These are phyloP conservation scores for Clathrospora elynae DNA, from an alignment of 2,329 filamentous ascomycete species.

Conservation along the genomic window DNA sequence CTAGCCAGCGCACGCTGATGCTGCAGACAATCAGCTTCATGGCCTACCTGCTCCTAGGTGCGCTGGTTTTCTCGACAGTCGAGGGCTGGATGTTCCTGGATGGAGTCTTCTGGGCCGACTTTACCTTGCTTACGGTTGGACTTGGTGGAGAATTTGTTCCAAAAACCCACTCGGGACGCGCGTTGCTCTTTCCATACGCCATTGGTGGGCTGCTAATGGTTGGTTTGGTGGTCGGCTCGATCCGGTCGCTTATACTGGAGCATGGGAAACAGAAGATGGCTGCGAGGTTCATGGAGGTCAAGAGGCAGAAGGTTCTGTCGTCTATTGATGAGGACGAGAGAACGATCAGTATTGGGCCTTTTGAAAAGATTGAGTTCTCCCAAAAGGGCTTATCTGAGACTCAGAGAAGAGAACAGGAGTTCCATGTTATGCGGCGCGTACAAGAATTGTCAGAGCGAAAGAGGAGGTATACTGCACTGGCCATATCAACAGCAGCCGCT, in stretches of 20 bases:
- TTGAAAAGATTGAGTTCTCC: slow-evolving; percentile 50
- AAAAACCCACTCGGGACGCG: slow-evolving; percentile 55
- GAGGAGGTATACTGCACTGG: slow-evolving; percentile 50
- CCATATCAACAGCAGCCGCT: slow-evolving; percentile 47
- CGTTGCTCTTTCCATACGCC: slow-evolving; percentile 60
- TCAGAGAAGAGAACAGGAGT: slow-evolving; percentile 56
- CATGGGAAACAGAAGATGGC: slow-evolving; percentile 58
- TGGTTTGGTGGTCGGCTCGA: slow-evolving; percentile 61
- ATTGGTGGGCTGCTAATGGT: slow-evolving; percentile 61
- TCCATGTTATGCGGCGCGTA: slow-evolving; percentile 50
- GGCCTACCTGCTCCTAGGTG: slow-evolving; percentile 55
- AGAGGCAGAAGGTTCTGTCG: slow-evolving; percentile 51
- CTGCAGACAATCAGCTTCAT: slow-evolving; percentile 58
- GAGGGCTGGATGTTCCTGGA: slow-evolving; percentile 61
- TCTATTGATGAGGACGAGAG: slow-evolving; percentile 48
- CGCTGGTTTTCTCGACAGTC: slow-evolving; percentile 54
- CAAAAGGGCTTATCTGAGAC: slow-evolving; percentile 47
- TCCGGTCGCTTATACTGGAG: slow-evolving; percentile 57
- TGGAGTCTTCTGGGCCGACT: slow-evolving; percentile 62
- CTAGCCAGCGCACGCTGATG: slow-evolving; percentile 62
- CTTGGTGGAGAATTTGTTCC: slow-evolving; percentile 59
- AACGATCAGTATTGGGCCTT: slow-evolving; percentile 52
- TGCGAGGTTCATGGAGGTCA: slow-evolving; percentile 57
- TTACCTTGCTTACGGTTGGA: slow-evolving; percentile 62
- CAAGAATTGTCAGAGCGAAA: slow-evolving; percentile 45